These are phyloP conservation scores for Glycyrrhiza uralensis DNA, from an alignment of 306 rosid genomes.

Conservation along the genomic window DNA sequence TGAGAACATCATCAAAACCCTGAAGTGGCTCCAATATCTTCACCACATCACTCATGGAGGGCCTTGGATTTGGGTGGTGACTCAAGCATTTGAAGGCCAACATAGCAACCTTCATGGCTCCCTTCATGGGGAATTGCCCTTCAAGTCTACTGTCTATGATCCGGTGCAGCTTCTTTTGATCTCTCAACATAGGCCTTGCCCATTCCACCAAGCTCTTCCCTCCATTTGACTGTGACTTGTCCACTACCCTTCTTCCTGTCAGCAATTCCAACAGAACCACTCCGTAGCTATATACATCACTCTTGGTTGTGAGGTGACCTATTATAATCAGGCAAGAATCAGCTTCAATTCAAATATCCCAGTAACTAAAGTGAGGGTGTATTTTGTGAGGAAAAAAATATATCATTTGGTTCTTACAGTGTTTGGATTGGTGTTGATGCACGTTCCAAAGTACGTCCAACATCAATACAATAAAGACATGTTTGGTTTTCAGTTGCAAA, in stretches of 20 bases:
- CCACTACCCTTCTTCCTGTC: slow-evolving; percentile 71
- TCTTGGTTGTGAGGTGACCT: slow-evolving; percentile 81
- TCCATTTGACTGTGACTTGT: slow-evolving; percentile 38
- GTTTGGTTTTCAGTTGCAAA: too few species aligned
- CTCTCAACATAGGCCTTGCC: slow-evolving; percentile 73
- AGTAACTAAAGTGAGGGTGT: not conserved
- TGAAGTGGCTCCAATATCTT: slow-evolving; percentile 60
- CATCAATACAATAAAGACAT: too few species aligned
- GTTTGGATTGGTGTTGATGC: too few species aligned
- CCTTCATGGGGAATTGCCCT: slow-evolving; percentile 59
- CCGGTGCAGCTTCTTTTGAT: slow-evolving; percentile 37
- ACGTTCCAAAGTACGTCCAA: too few species aligned
- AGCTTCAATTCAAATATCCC: not conserved
- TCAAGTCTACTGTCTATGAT: slow-evolving; percentile 60
- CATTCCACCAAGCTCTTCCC: slow-evolving; percentile 68
- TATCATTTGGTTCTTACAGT: not conserved
- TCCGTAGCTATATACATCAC: slow-evolving; percentile 87
- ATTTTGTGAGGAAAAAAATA: not conserved
- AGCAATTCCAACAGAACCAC: slow-evolving; percentile 72
- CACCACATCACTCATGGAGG: slow-evolving; percentile 63
- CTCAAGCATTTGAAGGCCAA: slow-evolving; percentile 67
- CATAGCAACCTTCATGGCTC: slow-evolving; percentile 55
- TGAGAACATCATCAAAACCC: slow-evolving; percentile 42
- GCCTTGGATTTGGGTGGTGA: slow-evolving; percentile 61
- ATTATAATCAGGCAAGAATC: slow-evolving; percentile 3